Evolutionary conservation across 2,329 filamentous ascomycete genomes (phyloP).

Genomic region (Botryosphaeria agaves): DNA sequence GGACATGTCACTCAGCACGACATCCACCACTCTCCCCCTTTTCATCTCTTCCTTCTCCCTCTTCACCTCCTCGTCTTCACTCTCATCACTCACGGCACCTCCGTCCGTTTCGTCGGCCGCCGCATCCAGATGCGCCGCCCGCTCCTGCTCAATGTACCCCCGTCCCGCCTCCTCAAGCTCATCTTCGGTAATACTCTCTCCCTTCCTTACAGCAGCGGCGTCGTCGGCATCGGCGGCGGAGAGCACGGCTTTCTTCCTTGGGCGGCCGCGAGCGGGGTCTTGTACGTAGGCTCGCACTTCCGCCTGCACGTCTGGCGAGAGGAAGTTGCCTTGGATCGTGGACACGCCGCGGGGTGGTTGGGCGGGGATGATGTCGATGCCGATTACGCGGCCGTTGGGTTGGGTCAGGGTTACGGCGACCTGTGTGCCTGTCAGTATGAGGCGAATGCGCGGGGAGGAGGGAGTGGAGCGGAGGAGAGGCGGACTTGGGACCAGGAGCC

Average conservation of each 20-base stretch:
- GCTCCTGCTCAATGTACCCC: constrained; percentile 52
- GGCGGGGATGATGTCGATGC: constrained; percentile 86
- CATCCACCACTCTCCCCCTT: constrained; percentile 52
- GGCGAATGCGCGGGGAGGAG: not conserved
- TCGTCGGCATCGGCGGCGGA: constrained; percentile 7
- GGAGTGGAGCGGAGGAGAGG: constrained; percentile 15
- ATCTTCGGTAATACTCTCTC: constrained; percentile 15
- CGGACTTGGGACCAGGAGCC: constrained; percentile 47
- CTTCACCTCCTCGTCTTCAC: constrained; percentile 12
- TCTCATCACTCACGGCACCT: constrained; percentile 10
- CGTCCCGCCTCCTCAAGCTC: constrained; percentile 24
- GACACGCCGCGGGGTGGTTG: constrained; percentile 84
- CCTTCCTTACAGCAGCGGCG: no score
- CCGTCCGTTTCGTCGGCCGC: not conserved
- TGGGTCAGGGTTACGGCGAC: constrained; percentile 66
- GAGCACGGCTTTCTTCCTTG: constrained; percentile 14
- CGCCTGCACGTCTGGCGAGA: constrained; percentile 54
- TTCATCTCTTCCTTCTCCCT: constrained; percentile 18
- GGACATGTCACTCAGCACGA: constrained; percentile 98
- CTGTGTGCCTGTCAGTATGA: constrained; percentile 27
- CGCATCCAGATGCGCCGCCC: constrained; percentile 14
- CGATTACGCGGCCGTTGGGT: constrained; percentile 64
- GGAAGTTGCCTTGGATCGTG: constrained; percentile 87
- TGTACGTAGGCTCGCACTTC: constrained; percentile 62
- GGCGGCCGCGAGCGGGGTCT: constrained; percentile 41